Base-by-base conservation (phyloP, 1,284 basidiomycete species). In the Lentinus polychrous region DNA sequence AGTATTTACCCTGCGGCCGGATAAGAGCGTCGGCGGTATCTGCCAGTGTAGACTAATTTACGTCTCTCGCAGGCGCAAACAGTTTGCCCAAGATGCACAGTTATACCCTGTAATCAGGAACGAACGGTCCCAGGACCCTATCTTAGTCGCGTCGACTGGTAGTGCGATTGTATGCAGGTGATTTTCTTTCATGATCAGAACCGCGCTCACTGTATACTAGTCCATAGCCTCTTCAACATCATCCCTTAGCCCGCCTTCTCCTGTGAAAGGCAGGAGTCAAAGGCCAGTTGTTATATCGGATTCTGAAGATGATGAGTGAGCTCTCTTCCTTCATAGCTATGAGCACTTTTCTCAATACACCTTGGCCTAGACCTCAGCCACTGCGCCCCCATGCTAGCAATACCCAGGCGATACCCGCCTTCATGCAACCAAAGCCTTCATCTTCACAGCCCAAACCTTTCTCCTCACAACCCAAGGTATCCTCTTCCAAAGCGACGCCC, bases 281-380 rank as follows among this genome's bases (percentile, higher is more conserved):
- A 46, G 34, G 3, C 51, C 56, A 1, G 54, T 63, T 6, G 55
- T 58, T 8, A 57, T 62, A 0, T 59, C 59, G 2, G 60, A 62
- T 39, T 57, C 57, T 8, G 63, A 64, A 14, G 59, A 59, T 44
- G 61, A 60, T 17, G 50, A 49, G 2, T 36, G 46, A 8, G 32
- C 43, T 36, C 27, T 27, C 10, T 10, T 27, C n/a, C 2, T 23
- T 12, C 10, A 3, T 4, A 3, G 36, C 33, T 4, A 17, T 8
- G 27, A 8, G 7, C 10, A 14, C 15, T 38, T 7, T 37, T 33
- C 1, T 38, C 24, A 33, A 38, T 22, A 7, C 7, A 40, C 34
- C 23, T 4, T 17, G 12, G 35, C 38, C 32, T 35, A 47, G 39
- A 20, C 31, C 37, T 17, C 37, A 33, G 11, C 46, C 46, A 12